These are phyloP conservation scores for Allium fistulosum DNA, from an alignment of 106 monocot species.

Conservation along the genomic window DNA sequence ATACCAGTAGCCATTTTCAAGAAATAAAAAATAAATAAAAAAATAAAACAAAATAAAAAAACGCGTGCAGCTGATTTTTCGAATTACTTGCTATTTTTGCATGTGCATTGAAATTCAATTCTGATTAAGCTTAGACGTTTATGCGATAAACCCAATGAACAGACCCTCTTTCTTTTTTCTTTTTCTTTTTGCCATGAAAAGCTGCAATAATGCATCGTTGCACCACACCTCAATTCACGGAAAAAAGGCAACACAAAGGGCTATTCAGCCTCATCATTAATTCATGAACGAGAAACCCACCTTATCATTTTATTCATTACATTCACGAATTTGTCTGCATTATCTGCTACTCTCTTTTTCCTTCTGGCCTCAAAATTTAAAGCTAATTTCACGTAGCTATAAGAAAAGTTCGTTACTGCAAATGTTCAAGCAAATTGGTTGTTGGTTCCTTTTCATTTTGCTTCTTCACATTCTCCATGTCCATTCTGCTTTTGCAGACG, in stretches of 20 bases:
- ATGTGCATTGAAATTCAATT: too few species aligned
- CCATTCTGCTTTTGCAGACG: not conserved
- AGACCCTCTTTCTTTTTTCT: too few species aligned
- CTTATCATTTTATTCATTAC: not conserved
- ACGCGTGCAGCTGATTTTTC: too few species aligned
- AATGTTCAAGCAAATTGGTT: not conserved
- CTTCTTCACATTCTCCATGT: not conserved
- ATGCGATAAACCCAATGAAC: too few species aligned
- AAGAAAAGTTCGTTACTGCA: not conserved
- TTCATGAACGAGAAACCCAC: not conserved
- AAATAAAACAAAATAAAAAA: too few species aligned
- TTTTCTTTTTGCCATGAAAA: not conserved
- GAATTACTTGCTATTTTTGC: too few species aligned
- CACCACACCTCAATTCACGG: conserved; percentile 4
- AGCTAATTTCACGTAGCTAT: too few species aligned
- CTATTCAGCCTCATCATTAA: not conserved
- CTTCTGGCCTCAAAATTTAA: not conserved
- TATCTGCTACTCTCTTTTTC: not conserved
- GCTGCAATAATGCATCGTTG: not conserved
- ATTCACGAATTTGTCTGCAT: not conserved
- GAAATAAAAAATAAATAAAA: too few species aligned
- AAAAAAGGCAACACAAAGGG: not conserved
- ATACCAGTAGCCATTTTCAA: too few species aligned
- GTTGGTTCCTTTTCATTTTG: not conserved
- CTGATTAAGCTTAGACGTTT: too few species aligned